Percentiles rank a stretch among this genome's conserved stretches.
phyloP scores from a whole-genome alignment of 176 grass and related monocot genomes.

The Aechmea fasciata region DNA sequence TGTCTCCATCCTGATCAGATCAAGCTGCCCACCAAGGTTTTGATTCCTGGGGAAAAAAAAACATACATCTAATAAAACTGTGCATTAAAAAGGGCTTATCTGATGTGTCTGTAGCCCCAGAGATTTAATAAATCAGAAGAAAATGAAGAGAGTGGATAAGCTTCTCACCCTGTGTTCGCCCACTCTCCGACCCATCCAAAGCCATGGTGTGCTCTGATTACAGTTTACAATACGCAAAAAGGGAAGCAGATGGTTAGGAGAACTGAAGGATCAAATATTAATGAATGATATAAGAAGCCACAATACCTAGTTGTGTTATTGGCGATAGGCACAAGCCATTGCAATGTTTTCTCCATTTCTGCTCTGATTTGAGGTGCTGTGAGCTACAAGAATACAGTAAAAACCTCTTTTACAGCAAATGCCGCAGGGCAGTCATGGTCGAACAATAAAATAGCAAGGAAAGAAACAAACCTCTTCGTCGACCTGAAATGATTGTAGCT shows the following conservation, averaged over 20 bases:
- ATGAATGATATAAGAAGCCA: background rate
- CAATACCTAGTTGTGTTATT: slow-evolving; percentile 41
- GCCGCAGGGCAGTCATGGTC: background rate
- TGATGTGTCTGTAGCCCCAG: background rate
- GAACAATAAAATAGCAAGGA: background rate
- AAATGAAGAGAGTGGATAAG: background rate
- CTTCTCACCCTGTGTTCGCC: slow-evolving; percentile 30
- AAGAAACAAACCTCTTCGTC: slow-evolving; percentile 38
- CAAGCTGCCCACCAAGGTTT: background rate
- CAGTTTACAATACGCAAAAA: background rate
- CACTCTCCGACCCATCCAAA: slow-evolving; percentile 41
- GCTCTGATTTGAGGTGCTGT: slow-evolving; percentile 24
- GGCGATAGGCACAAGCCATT: slow-evolving; percentile 52
- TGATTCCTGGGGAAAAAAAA: slow-evolving; percentile 12
- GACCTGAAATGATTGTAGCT: slow-evolving; percentile 27
- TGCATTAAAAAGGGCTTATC: too few species aligned
- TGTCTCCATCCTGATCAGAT: slow-evolving; percentile 35
- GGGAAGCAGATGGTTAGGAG: background rate
- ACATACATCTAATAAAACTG: background rate
- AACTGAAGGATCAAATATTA: background rate
- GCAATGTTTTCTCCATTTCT: slow-evolving; percentile 46
- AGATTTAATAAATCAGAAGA: background rate
- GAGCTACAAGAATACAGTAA: slow-evolving; percentile 25
- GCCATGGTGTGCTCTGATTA: slow-evolving; percentile 28
- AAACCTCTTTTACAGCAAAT: background rate